Base-by-base conservation (phyloP, 331 rosid genomes). In the Malus hybrid region DNA sequence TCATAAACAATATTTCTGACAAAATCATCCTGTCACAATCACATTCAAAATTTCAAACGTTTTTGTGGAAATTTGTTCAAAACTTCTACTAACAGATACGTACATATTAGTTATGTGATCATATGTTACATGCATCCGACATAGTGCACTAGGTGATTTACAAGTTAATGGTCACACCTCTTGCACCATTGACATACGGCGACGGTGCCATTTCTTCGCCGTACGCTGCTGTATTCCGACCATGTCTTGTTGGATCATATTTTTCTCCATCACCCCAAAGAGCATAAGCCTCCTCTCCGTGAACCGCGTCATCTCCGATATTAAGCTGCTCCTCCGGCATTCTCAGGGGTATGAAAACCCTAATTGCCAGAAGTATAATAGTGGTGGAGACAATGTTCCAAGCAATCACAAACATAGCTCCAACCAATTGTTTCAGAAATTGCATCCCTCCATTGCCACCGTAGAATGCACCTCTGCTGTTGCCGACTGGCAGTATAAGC, bases 191-290 rank as follows among this genome's bases (percentile, higher is more conserved):
- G 16, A 88, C 85, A 82, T 90, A 92, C 24, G 99, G 93, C 32
- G 99, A 90, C 0, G 81, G 79, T 0, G 79, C 13, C 34, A 76
- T 16, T 50, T 69, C 83, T 19, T 76, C 88, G 3, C 48, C 68
- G 19, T 76, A 39, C 7, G 36, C 13, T 3, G 93, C 62, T 1
- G 77, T 54, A 36, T 73, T 71, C 81, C 87, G 70, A 6, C 96
- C 92, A 83, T 94, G 99, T 70, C 71, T 86, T 3, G 95, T 90
- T 0, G 97, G 96, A 63, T 94, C 99, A 62, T 78, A 94, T 79
- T 83, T 94, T 55, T 94, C 99, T 11, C 99, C 99, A 20, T 94
- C 99, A 19, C 97, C 99, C 99, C 99, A 94, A 31, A 94, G 96
- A 4, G 97, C 99, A 34, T 92, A 94, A 48, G 99, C 99, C 76